phyloP scores from a whole-genome alignment of 2,329 filamentous ascomycete genomes.

The Diplodia mutila region DNA sequence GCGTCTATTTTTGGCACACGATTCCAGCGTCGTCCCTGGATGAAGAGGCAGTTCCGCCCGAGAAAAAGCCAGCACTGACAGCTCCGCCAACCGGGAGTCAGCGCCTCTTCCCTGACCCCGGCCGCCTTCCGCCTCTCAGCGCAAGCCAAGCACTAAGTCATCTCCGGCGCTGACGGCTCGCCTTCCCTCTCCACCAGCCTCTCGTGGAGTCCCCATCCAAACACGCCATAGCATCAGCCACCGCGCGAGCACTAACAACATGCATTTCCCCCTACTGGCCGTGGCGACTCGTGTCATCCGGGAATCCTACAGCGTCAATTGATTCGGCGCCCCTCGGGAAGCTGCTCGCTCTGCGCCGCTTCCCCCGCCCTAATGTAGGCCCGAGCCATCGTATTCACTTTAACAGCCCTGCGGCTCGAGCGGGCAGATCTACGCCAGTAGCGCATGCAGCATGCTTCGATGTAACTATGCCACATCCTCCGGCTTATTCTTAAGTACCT shows the following conservation, averaged over 20 bases:
- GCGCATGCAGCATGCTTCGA: neutral
- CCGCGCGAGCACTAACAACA: neutral
- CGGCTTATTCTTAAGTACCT: slow-evolving; percentile 5
- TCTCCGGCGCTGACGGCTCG: neutral
- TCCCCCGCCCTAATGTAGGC: slow-evolving; percentile 8
- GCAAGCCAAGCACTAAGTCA: neutral
- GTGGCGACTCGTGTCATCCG: slow-evolving; percentile 14
- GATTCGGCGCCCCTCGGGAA: neutral
- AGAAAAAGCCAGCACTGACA: neutral
- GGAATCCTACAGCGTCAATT: slow-evolving; percentile 1
- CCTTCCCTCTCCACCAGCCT: neutral
- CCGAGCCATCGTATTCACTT: slow-evolving; percentile 15
- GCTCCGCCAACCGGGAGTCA: neutral
- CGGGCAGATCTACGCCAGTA: slow-evolving; percentile 4
- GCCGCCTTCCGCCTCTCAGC: neutral
- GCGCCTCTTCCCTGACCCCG: neutral
- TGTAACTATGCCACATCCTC: slow-evolving; percentile 12
- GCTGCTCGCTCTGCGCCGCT: neutral
- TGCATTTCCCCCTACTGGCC: neutral
- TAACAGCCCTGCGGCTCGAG: slow-evolving; percentile 20
- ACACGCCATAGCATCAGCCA: neutral
- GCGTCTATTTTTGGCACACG: slow-evolving; percentile 2
- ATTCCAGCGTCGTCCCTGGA: neutral
- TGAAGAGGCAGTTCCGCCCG: neutral
- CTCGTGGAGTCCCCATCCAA: neutral